Evolutionary conservation across 2,329 filamentous ascomycete genomes (phyloP), one percentile per base, ranked within the genome.

Genomic region (Hypoxylon sp.): DNA sequence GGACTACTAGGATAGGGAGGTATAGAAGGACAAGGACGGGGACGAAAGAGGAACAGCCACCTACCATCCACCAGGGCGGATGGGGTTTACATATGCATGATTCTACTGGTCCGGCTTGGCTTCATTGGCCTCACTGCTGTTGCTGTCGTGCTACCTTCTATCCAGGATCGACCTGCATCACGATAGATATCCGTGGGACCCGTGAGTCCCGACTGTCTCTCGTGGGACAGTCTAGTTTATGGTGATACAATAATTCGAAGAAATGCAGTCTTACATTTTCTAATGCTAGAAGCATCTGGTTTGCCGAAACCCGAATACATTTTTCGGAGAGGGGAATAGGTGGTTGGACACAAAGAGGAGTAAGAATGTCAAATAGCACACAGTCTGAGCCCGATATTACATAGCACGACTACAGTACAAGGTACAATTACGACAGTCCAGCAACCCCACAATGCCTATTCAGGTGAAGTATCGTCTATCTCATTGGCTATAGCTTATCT

Each of bases 1-100:
- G 64, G 57, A 38, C 17, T 50, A 45, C 62, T 62, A 57, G 51
- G 63, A 60, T 71, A 65, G 57, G 68, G 53, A 62, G 63, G 63
- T 66, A 48, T 69, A 65, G 68, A 58, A 62, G 61, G 71, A 67
- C 68, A 67, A 72, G 65, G 59, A 67, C 60, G 60, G 59, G 59
- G 57, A 41, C 41, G 60, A 46, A 63, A 46, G 52, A 51, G 55
- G 43, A 49, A 62, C 36, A 57, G 55, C 56, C 28, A 58, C 28
- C 46, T 52, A 67, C 9, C 50, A 68, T 30, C 65, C 63, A 67
- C 63, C 46, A 66, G 25, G 60, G 43, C 48, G 68, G 65, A 52
- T 57, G 63, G 62, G 65, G 59, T 68, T 57, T 56, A 62, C 63
- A 60, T 68, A 69, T 70, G 65, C 65, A 64, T 25, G 63, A 58